Evolutionary conservation across 2,329 filamentous ascomycete genomes (phyloP).

Genomic region (Neopestalotiopsis clavispora): DNA sequence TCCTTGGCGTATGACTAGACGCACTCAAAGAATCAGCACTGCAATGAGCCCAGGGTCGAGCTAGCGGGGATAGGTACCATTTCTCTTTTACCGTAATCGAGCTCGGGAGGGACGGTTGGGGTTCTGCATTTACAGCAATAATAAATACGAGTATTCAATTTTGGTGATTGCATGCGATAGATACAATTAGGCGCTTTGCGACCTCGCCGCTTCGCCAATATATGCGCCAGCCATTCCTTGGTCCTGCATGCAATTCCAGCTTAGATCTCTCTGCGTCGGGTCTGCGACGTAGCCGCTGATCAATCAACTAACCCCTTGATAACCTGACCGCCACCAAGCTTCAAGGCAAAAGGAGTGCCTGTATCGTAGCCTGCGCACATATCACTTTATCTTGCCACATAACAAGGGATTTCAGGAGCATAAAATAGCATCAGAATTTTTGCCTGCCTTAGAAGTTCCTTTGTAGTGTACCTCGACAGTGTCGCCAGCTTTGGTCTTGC

Average conservation of each 20-base stretch:
- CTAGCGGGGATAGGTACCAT: conserved; percentile 85
- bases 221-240: conserved; percentile 92
- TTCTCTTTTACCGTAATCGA: conserved; percentile 78
- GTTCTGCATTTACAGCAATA: conserved; percentile 52
- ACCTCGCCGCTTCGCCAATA: conserved; percentile 74
- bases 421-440: conserved; percentile 80
- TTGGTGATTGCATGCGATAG: conserved; percentile 7
- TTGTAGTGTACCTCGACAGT: conserved; percentile 86
- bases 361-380: conserved; percentile 74
- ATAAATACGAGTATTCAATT: conserved; percentile 25
- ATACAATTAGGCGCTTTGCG: not conserved
- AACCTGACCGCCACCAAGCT: conserved; percentile 78
- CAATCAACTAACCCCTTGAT: conserved; percentile 76
- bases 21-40: too few relatives aligned
- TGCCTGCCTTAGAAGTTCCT: conserved; percentile 78
- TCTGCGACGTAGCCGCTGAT: not conserved
- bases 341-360: conserved; percentile 76
- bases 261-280: not conserved
- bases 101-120: conserved; percentile 85
- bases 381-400: conserved; percentile 34
- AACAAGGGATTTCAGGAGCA: conserved; percentile 19
- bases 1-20: too few relatives aligned
- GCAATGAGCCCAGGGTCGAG: conserved; percentile 78
- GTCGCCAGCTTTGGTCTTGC: conserved; percentile 79
- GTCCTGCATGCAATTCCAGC: conserved; percentile 73